Conservation (phyloP, 768 basidiomycete genomes). For the Hydnomerulius pinastri region DNA sequence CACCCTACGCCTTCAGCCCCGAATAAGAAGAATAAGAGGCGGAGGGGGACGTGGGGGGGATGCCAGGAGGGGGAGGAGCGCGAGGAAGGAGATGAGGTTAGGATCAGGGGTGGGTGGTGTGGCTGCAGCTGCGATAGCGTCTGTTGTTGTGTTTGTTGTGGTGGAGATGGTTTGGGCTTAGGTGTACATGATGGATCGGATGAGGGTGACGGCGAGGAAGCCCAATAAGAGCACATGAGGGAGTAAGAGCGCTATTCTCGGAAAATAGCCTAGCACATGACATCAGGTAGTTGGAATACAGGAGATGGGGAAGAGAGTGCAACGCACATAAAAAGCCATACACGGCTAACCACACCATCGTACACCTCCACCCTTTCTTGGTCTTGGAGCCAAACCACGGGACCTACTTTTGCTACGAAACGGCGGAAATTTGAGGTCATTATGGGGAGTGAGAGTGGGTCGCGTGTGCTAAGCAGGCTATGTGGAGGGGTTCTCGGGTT, state of each 20-base stretch:
- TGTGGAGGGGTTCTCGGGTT: too few species aligned
- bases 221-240: constrained; percentile 65
- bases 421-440: too few species aligned
- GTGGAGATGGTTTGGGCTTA: too few species aligned
- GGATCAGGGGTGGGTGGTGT: constrained; percentile 36
- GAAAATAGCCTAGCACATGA: constrained; percentile 82
- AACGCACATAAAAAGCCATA: constrained; percentile 81
- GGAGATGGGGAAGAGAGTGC: not conserved
- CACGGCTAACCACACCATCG: constrained; percentile 69
- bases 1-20: constrained; percentile 18
- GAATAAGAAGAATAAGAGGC: constrained; percentile 42
- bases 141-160: too few species aligned
- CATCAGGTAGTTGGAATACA: too few species aligned
- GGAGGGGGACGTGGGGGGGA: constrained; percentile 46
- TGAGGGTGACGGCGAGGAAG: too few species aligned
- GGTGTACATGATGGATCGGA: too few species aligned
- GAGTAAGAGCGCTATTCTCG: constrained; percentile 68
- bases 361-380: constrained; percentile 71
- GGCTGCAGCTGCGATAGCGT: too few species aligned
- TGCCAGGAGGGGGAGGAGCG: constrained; percentile 44
- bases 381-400: constrained; percentile 92
- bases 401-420: constrained; percentile 74
- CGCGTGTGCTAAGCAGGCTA: too few species aligned
- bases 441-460: too few species aligned
- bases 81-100: constrained; percentile 40